These are phyloP conservation scores for Geotrichum aggregatum DNA, from an alignment of 1,139 yeast genomes.

Conservation along the genomic window DNA sequence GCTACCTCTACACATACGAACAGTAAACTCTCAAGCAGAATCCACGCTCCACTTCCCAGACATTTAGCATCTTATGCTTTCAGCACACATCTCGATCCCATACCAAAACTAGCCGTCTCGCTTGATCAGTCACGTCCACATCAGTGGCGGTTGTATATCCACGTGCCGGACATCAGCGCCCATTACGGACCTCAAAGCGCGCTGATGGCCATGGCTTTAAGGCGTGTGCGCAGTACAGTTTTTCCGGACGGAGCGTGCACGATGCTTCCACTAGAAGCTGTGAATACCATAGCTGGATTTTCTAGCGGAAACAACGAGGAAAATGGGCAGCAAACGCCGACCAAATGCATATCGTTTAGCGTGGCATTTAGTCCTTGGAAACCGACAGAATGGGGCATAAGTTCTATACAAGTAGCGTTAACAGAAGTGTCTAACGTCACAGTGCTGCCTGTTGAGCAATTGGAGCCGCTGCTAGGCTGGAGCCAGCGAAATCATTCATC, in stretches of 20 bases:
- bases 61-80: constrained; percentile 9
- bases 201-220: constrained; percentile 16
- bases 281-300: background rate
- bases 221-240: constrained; percentile 9
- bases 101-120: constrained; percentile 18
- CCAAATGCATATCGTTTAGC: constrained; percentile 24
- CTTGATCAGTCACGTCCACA: constrained; percentile 13
- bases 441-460: constrained; percentile 8
- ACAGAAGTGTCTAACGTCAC: constrained; percentile 14
- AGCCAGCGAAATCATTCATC: constrained; percentile 8
- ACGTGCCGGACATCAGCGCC: constrained; percentile 19
- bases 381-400: constrained; percentile 17
- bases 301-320: constrained; percentile 4
- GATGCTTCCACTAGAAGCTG: constrained; percentile 8
- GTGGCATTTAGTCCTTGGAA: constrained; percentile 22
- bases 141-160: constrained; percentile 13
- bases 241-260: constrained; percentile 19
- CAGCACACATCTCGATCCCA: background rate
- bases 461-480: constrained; percentile 12
- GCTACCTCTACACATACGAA: too few relatives aligned
- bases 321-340: constrained; percentile 8
- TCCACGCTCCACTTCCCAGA: background rate
- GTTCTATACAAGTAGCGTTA: constrained; percentile 17
- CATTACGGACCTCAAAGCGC: constrained; percentile 13
- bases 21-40: background rate